A percentile compares a stretch with the other conserved stretches of the same genome.
phyloP scores from a whole-genome alignment of 169 alveolate species.

The Miamiensis avidus region DNA sequence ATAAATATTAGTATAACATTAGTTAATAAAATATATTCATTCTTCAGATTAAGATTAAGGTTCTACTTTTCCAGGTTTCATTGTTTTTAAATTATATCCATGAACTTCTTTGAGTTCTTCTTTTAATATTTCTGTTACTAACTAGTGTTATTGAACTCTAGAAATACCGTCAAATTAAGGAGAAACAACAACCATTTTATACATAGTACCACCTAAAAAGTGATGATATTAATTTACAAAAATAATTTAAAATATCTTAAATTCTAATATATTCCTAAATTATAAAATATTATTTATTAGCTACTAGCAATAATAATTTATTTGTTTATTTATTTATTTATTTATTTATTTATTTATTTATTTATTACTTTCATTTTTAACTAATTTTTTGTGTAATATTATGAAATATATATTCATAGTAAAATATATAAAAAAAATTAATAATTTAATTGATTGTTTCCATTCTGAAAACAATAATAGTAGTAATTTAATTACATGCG shows the following conservation, averaged over 20 bases:
- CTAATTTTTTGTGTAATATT: neutral
- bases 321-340: conserved; percentile 2
- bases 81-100: conserved; percentile 27
- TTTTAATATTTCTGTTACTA: conserved; percentile 13
- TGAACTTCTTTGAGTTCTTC: conserved; percentile 18
- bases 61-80: neutral
- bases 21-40: no score
- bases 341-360: no score
- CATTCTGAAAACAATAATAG: neutral
- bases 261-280: neutral
- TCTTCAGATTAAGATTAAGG: neutral
- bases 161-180: conserved; percentile 15
- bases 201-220: conserved; percentile 26
- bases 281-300: neutral
- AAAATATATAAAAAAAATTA: neutral
- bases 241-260: neutral
- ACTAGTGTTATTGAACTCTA: conserved; percentile 20
- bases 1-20: no score
- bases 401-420: neutral
- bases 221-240: neutral
- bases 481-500: conserved; percentile 14
- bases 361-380: no score
- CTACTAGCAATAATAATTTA: neutral
- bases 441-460: no score
- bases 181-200: conserved; percentile 16